Evolutionary conservation across 805 yeast genomes (phyloP).

Genomic region (Ogataea populi-albae): DNA sequence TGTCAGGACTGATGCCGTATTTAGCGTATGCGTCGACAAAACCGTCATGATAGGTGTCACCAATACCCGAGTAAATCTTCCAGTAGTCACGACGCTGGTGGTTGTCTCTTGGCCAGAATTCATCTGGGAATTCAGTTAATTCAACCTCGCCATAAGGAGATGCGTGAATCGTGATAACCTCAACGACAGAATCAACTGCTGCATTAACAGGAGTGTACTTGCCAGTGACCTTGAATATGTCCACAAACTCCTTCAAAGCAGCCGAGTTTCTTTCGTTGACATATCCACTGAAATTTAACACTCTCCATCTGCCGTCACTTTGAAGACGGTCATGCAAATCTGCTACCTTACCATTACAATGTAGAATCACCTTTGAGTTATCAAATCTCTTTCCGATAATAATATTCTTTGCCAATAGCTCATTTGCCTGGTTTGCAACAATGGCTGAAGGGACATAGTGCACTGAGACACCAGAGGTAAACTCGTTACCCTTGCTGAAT

Average conservation of each 20-base stretch:
- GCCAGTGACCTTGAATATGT: constrained; percentile 12
- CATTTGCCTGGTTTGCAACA: constrained; percentile 13
- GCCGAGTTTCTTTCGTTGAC: constrained; percentile 5
- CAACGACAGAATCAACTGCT: constrained; percentile 27
- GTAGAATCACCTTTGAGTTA: constrained; percentile 24
- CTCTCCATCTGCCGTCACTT: constrained; percentile 33
- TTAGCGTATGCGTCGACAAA: constrained; percentile 25
- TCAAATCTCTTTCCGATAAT: constrained; percentile 29
- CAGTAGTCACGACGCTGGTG: constrained; percentile 29
- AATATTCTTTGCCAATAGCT: constrained; percentile 21
- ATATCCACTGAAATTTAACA: constrained; percentile 30
- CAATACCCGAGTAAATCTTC: constrained; percentile 29
- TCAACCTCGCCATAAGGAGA: constrained; percentile 20
- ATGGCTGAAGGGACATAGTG: constrained; percentile 26
- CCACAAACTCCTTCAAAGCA: constrained; percentile 10
- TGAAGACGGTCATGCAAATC: constrained; percentile 24
- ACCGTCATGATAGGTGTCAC: constrained; percentile 30
- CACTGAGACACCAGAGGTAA: constrained; percentile 33
- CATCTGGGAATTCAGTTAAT: constrained; percentile 28
- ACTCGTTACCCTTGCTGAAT: constrained; percentile 29
- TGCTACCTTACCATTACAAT: constrained; percentile 27
- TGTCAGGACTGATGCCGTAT: constrained; percentile 28
- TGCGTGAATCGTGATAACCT: constrained; percentile 27
- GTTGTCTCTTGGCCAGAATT: constrained; percentile 25
- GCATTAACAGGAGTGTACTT: constrained; percentile 30